phyloP scores from a whole-genome alignment of 2,329 filamentous ascomycete genomes.

The Apiospora hydei region DNA sequence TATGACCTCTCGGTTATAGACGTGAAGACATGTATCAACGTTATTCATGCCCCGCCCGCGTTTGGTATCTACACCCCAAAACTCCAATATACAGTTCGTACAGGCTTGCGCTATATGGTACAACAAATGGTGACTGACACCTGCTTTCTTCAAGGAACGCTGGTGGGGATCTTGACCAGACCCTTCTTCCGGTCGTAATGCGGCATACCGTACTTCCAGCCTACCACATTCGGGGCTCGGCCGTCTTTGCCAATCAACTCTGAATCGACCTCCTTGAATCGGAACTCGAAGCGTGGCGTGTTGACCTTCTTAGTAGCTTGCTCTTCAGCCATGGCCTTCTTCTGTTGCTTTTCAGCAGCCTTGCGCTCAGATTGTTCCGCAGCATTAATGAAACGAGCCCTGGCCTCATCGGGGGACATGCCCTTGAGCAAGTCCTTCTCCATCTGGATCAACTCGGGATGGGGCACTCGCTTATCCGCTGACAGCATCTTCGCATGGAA shows the following conservation, averaged over 20 bases:
- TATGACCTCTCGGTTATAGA: conserved; percentile 7
- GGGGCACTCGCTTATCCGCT: conserved; percentile 66
- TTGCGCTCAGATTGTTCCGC: conserved; percentile 51
- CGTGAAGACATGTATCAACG: neutral
- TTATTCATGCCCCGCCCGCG: conserved; percentile 2
- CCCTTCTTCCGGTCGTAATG: conserved; percentile 68
- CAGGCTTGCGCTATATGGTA: conserved; percentile 29
- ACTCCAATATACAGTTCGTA: conserved; percentile 25
- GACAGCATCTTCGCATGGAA: conserved; percentile 68
- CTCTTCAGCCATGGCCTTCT: conserved; percentile 42
- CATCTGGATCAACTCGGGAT: conserved; percentile 66
- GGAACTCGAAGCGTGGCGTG: conserved; percentile 66
- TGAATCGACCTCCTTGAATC: conserved; percentile 66
- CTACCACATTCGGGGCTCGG: conserved; percentile 58
- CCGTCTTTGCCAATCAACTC: conserved; percentile 64
- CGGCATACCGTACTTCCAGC: conserved; percentile 71
- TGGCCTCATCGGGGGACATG: conserved; percentile 45
- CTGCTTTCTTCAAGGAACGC: conserved; percentile 54
- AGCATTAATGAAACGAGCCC: conserved; percentile 47
- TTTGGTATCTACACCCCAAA: conserved; percentile 5
- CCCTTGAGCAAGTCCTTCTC: conserved; percentile 56
- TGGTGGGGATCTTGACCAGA: conserved; percentile 72
- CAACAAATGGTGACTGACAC: conserved; percentile 26
- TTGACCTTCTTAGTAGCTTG: conserved; percentile 53
- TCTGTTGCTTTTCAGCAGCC: conserved; percentile 48